A percentile compares a stretch with the other conserved stretches of the same genome.
Evolutionary conservation across 257 asterid genomes (phyloP).

Genomic region (Nicotiana obtusifolia): DNA sequence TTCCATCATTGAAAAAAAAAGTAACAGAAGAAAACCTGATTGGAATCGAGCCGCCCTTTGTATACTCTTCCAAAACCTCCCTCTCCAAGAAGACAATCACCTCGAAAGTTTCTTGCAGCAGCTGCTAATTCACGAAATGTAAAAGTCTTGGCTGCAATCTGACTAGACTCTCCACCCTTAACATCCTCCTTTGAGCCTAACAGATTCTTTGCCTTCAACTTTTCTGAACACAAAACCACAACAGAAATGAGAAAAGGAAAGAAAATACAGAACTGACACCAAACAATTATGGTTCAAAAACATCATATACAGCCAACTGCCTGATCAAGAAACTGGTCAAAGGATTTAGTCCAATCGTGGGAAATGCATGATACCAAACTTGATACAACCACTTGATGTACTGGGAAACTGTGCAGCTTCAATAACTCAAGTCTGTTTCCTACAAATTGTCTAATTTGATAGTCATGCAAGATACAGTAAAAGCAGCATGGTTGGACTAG

Average conservation of each 20-base stretch:
- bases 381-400: not conserved
- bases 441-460: not conserved
- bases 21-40: slow-evolving; percentile 35
- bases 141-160: slow-evolving; percentile 75
- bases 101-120: slow-evolving; percentile 67
- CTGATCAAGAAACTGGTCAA: not conserved
- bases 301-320: not conserved
- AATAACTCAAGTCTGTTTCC: not conserved
- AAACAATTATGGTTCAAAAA: not conserved
- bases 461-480: not conserved
- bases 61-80: slow-evolving; percentile 96
- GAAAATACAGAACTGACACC: not conserved
- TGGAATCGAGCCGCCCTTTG: slow-evolving; percentile 66
- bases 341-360: not conserved
- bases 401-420: not conserved
- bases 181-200: slow-evolving; percentile 25
- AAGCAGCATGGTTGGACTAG: not conserved
- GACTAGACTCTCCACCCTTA: slow-evolving; percentile 47
- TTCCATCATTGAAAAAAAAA: not conserved
- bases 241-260: not conserved
- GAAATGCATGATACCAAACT: not conserved
- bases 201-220: slow-evolving; percentile 25
- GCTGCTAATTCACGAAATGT: slow-evolving; percentile 74
- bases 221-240: slow-evolving; percentile 22
- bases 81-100: slow-evolving; percentile 70